Evolutionary conservation across 2,329 filamentous ascomycete genomes (phyloP).

Genomic region (Fusarium brachygibbosum): DNA sequence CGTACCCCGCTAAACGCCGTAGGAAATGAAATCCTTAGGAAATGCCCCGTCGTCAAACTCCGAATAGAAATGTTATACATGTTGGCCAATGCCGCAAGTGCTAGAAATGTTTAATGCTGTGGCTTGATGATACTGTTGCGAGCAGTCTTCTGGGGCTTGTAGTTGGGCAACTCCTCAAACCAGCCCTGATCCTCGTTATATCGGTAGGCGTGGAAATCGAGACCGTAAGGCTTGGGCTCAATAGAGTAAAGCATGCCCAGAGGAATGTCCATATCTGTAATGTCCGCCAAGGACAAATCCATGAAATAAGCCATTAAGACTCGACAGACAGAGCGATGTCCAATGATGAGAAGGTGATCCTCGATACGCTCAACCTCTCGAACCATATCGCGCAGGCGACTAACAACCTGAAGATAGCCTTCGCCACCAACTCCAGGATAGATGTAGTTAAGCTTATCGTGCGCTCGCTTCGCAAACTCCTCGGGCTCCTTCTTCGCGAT

Average conservation of each 20-base stretch:
- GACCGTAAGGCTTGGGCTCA: slow-evolving; percentile 97
- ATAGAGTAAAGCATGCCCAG: slow-evolving; percentile 94
- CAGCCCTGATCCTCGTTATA: slow-evolving; percentile 83
- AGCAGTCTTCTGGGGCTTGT: slow-evolving; percentile 73
- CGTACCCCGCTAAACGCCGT: slow-evolving; percentile 44
- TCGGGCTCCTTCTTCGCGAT: slow-evolving; percentile 83
- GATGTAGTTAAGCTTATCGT: slow-evolving; percentile 94
- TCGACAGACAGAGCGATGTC: slow-evolving; percentile 90
- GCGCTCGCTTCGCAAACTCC: slow-evolving; percentile 83
- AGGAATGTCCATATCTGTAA: slow-evolving; percentile 94
- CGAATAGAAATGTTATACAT: slow-evolving; percentile 42
- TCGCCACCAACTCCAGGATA: slow-evolving; percentile 97
- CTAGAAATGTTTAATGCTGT: slow-evolving; percentile 1
- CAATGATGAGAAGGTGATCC: slow-evolving; percentile 92
- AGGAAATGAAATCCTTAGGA: slow-evolving; percentile 16
- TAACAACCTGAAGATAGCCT: slow-evolving; percentile 97
- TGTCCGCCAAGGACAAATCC: slow-evolving; percentile 88
- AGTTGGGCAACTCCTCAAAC: slow-evolving; percentile 90
- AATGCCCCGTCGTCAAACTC: slow-evolving; percentile 23
- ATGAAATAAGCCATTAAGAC: slow-evolving; percentile 98
- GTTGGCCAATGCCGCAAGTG: slow-evolving; percentile 23
- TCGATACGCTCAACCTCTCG: slow-evolving; percentile 97
- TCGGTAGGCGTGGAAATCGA: slow-evolving; percentile 95
- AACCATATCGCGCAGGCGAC: slow-evolving; percentile 93
- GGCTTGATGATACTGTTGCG: slow-evolving; percentile 51